phyloP scores from a whole-genome alignment of 257 asterid species.

The Nicotiana undulata region DNA sequence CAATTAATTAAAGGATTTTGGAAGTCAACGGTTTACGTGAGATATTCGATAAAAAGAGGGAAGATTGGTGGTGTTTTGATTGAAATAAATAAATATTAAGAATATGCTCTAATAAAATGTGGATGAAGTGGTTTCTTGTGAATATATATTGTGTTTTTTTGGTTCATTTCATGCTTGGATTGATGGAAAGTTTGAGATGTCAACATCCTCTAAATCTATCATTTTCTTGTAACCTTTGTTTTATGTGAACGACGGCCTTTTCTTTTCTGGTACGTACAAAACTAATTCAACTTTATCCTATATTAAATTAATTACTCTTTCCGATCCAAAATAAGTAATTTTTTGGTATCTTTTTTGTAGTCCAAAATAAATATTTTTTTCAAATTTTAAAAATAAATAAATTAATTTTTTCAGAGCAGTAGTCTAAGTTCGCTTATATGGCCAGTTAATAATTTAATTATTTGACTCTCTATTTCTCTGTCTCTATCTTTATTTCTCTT shows the following conservation, averaged over 20 bases:
- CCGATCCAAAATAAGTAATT: too few species aligned
- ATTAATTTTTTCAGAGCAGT: too few species aligned
- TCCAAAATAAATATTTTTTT: too few species aligned
- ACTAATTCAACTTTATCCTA: not conserved
- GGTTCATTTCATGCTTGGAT: not conserved
- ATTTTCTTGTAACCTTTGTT: not conserved
- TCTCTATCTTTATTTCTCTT: too few species aligned
- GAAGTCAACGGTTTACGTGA: slow-evolving; percentile 3
- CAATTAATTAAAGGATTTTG: not conserved
- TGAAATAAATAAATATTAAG: not conserved
- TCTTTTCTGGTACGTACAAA: not conserved
- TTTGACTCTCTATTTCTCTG: not conserved
- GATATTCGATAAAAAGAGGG: not conserved
- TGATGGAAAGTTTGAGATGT: not conserved
- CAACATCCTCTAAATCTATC: not conserved
- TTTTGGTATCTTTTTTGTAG: too few species aligned
- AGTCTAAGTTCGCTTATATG: not conserved
- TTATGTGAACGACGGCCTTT: not conserved
- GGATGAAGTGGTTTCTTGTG: not conserved
- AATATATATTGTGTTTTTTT: not conserved
- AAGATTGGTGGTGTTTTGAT: not conserved
- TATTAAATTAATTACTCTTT: not conserved
- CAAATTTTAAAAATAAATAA: too few species aligned
- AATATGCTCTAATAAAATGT: too few species aligned
- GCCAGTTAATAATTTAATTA: not conserved